These are phyloP conservation scores for Kodamaea ohmeri DNA, from an alignment of 1,139 yeast genomes.

Conservation along the genomic window DNA sequence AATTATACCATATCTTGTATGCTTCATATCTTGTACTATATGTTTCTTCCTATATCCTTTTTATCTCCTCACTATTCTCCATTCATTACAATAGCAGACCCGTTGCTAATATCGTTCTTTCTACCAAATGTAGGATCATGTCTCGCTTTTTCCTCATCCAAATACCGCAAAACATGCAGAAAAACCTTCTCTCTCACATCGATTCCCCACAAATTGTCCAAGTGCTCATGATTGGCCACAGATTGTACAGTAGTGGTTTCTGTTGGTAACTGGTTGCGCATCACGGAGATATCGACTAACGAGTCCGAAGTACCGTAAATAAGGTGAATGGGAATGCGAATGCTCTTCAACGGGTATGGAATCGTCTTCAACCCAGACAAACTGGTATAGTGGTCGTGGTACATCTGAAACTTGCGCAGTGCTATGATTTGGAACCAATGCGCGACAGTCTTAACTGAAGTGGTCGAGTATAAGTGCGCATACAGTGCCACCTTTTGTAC, in stretches of 20 bases:
- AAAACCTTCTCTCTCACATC: constrained; percentile 56
- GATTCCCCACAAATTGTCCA: constrained; percentile 87
- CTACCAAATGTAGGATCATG: too few relatives aligned
- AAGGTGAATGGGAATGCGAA: constrained; percentile 66
- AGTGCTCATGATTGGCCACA: constrained; percentile 71
- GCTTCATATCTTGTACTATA: too few relatives aligned
- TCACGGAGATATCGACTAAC: constrained; percentile 76
- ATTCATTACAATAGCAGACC: too few relatives aligned
- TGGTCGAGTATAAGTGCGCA: constrained; percentile 83
- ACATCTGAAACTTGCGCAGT: constrained; percentile 83
- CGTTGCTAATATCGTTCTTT: too few relatives aligned
- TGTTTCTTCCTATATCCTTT: too few relatives aligned
- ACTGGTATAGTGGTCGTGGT: constrained; percentile 52
- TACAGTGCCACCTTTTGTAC: constrained; percentile 75
- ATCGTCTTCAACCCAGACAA: constrained; percentile 41
- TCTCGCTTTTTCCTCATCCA: constrained; percentile 18
- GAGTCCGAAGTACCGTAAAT: constrained; percentile 82
- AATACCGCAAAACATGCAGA: constrained; percentile 46
- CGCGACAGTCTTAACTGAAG: constrained; percentile 87
- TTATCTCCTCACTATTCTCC: too few relatives aligned
- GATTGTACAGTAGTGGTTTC: constrained; percentile 40
- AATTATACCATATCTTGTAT: too few relatives aligned
- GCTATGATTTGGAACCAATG: constrained; percentile 96
- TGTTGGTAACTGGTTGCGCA: constrained; percentile 55
- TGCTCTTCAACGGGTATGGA: constrained; percentile 51